A percentile compares a stretch with the other conserved stretches of the same genome.
phyloP scores from a whole-genome alignment of 768 basidiomycete species.

The Paxillus involutus region DNA sequence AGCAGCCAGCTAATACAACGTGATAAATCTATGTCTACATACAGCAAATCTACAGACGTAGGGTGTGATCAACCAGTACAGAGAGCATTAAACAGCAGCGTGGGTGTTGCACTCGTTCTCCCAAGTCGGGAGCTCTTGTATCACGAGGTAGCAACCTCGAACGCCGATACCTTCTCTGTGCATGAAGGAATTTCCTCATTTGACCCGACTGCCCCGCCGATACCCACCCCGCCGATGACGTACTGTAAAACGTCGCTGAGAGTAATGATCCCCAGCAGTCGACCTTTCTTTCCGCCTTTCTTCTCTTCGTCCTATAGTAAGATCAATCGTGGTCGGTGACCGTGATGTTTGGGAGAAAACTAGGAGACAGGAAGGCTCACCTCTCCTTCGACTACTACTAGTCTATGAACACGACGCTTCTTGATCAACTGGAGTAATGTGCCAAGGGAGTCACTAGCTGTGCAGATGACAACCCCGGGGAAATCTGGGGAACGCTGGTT shows the following conservation, averaged over 20 bases:
- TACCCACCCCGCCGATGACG: constrained; percentile 65
- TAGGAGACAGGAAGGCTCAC: constrained; percentile 37
- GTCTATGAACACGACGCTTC: constrained; percentile 88
- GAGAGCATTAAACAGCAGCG: constrained; percentile 2
- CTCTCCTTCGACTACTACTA: constrained; percentile 94
- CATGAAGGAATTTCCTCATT: constrained; percentile 26
- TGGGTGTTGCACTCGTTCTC: background rate
- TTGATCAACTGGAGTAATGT: constrained; percentile 90
- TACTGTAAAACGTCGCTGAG: constrained; percentile 87
- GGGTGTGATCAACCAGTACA: constrained; percentile 3
- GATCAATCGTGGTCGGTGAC: background rate
- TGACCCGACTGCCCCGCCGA: constrained; percentile 44
- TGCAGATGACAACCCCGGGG: constrained; percentile 95
- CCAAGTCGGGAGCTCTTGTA: background rate
- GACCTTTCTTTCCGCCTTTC: constrained; percentile 77
- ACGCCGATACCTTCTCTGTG: constrained; percentile 13
- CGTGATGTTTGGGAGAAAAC: background rate
- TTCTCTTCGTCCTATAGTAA: constrained; percentile 72
- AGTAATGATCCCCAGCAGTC: constrained; percentile 83
- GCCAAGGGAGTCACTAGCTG: constrained; percentile 86
- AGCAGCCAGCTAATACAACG: background rate
- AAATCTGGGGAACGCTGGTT: constrained; percentile 93
- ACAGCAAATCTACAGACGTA: constrained; percentile 12
- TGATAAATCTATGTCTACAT: constrained; percentile 9
- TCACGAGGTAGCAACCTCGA: constrained; percentile 20